Evolutionary conservation across 331 rosid genomes (phyloP).

Genomic region (Pyracantha coccinea): DNA sequence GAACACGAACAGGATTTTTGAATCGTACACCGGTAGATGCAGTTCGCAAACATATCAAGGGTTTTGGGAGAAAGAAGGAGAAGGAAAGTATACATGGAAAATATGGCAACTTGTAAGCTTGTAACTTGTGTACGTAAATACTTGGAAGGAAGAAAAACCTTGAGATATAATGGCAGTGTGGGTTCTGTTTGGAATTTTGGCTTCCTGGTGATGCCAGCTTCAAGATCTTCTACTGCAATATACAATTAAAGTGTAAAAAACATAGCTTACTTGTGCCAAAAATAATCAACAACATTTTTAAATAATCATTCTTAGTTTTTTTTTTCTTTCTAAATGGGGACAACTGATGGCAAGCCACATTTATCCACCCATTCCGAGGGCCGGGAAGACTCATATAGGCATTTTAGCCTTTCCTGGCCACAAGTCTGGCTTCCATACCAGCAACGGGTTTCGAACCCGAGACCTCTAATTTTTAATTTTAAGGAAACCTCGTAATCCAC

Average conservation of each 20-base stretch:
- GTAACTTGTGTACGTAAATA: background rate
- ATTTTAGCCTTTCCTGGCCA: too few species aligned
- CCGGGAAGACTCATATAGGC: too few species aligned
- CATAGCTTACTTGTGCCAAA: background rate
- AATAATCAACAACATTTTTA: background rate
- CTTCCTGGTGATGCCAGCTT: constrained; percentile 53
- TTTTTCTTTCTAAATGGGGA: too few species aligned
- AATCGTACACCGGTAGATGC: constrained; percentile 24
- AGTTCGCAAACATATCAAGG: constrained; percentile 2
- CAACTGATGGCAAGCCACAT: too few species aligned
- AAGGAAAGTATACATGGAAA: constrained; percentile 13
- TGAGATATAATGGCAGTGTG: constrained; percentile 77
- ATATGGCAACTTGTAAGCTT: background rate
- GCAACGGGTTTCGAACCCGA: too few species aligned
- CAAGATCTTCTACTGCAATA: constrained; percentile 85
- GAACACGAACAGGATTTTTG: constrained; percentile 8
- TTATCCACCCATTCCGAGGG: too few species aligned
- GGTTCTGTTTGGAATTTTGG: constrained; percentile 78
- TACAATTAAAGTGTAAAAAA: background rate
- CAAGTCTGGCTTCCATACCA: too few species aligned
- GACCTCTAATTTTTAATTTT: too few species aligned
- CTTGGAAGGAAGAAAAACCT: constrained; percentile 37
- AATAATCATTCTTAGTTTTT: too few species aligned
- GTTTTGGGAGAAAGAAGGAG: background rate
- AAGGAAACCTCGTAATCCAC: too few species aligned